Evolutionary conservation across 768 basidiomycete genomes (phyloP), one percentile per base, ranked within the genome.

Genomic region (Serendipita sp.): DNA sequence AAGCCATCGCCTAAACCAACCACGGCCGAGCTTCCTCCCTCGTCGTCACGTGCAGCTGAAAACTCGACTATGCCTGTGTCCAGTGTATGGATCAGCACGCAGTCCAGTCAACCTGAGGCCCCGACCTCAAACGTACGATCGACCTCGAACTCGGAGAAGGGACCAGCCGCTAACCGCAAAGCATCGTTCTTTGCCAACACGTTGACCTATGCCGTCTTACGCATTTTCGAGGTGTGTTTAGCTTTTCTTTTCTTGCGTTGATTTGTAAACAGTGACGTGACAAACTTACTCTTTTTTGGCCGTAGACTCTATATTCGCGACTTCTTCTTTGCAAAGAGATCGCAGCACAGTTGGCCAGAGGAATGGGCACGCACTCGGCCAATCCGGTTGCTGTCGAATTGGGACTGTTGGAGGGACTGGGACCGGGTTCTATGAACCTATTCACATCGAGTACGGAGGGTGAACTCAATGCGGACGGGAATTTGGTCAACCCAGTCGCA

Each of bases 181-280:
- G 45, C 51, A 20, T 79, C 83, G 7, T 90, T 97, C 73, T 98
- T 95, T 73, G 82, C 82, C 64, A 96, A 97, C 74, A 91, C 90
- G 51, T 87, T 90, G 22, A 90, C 92, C 71, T 99, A 98, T 74
- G 88, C 88, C 4, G 71, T 97, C 60, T 71, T 98, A 66, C 85
- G 96, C 58, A 75, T 95, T 61, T 71, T 98, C 58, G 92, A 99
- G 85, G 95, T 92, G 64, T 53, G 84, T 82, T 3, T 34, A 65
- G 17, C 30, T 48, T 38, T 1, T 30, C 20, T 28, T 42, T 26
- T 44, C 64, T 38, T 2, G 63, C 30, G 38, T 14, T 42, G 14
- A n/a, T n/a, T n/a, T n/a, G n/a, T n/a, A n/a, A n/a, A n/a, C n/a
- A n/a, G n/a, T n/a, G n/a, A n/a, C n/a, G n/a, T n/a, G n/a, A n/a